phyloP scores from a whole-genome alignment of 371 early-diverging fungal species.

The Mortierella sp. region DNA sequence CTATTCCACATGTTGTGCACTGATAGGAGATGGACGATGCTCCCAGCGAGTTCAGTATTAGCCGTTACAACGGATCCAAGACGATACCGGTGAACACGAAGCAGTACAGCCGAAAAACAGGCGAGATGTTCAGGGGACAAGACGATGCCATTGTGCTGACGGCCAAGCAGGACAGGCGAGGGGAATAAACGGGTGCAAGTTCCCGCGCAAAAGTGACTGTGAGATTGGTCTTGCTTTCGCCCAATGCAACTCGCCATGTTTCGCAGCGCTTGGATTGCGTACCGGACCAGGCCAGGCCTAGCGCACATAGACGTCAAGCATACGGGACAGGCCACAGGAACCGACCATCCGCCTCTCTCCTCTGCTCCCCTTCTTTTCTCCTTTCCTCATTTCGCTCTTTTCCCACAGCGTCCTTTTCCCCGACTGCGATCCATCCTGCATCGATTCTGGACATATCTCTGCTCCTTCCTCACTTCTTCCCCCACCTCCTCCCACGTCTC shows the following conservation, averaged over 20 bases:
- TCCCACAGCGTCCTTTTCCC: too few species aligned
- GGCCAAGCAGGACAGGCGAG: background rate
- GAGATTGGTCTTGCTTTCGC: conserved; percentile 6
- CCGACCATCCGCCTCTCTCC: background rate
- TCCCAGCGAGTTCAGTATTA: conserved; percentile 61
- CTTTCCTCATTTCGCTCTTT: background rate
- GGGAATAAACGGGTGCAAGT: too few species aligned
- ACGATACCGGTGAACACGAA: conserved; percentile 71
- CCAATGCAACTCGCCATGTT: conserved; percentile 4
- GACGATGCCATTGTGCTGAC: conserved; percentile 64
- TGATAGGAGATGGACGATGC: conserved; percentile 69
- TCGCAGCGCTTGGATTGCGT: conserved; percentile 5
- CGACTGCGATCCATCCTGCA: background rate
- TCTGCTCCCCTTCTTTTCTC: conserved; percentile 1
- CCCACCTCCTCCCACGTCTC: background rate
- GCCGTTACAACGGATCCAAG: conserved; percentile 71
- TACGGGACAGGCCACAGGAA: conserved; percentile 3
- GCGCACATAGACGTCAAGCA: background rate
- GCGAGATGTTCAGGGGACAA: conserved; percentile 63
- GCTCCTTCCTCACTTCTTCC: background rate
- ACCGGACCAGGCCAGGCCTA: conserved; percentile 15
- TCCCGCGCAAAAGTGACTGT: background rate
- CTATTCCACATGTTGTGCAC: background rate
- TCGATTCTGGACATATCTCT: background rate
- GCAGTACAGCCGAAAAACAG: conserved; percentile 64